Percentiles rank a stretch among this genome's conserved stretches.
Conservation (phyloP, 768 basidiomycete species). For the Russula compacta region DNA sequence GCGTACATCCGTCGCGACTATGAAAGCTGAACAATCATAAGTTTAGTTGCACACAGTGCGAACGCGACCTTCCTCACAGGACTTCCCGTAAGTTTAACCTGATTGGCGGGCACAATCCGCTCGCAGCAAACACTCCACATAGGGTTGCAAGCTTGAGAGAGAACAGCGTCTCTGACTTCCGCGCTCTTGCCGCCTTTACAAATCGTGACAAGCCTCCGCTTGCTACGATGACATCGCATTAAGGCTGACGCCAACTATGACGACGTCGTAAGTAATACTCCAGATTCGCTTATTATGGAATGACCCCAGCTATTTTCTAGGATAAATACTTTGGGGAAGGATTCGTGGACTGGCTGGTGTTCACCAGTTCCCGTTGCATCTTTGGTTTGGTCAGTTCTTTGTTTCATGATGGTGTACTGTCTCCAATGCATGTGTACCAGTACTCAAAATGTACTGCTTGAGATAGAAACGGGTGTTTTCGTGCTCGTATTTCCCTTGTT, state of each 20-base stretch:
- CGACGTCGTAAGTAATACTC: not conserved
- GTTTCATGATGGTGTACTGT: constrained; percentile 5
- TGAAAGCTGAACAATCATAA: not conserved
- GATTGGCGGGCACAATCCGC: too few species aligned
- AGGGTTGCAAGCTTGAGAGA: constrained; percentile 10
- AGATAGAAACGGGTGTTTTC: not conserved
- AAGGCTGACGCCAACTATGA: constrained; percentile 1
- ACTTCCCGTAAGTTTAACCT: not conserved
- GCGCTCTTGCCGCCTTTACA: constrained; percentile 1
- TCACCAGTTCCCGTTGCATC: constrained; percentile 3
- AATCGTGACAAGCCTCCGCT: constrained; percentile 3
- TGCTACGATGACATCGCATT: constrained; percentile 3
- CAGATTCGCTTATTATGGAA: not conserved
- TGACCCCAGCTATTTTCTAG: not conserved
- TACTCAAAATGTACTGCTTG: not conserved
- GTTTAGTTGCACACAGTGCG: not conserved
- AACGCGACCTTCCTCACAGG: constrained; percentile 1
- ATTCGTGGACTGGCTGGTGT: not conserved
- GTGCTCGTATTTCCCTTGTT: not conserved
- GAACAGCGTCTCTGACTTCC: not conserved
- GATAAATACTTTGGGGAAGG: not conserved
- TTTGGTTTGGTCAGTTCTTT: too few species aligned
- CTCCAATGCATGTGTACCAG: not conserved
- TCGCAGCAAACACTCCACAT: not conserved
- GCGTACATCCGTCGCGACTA: not conserved